These are phyloP conservation scores for Arachis hypogaea DNA, from an alignment of 306 rosid species.

Conservation along the genomic window DNA sequence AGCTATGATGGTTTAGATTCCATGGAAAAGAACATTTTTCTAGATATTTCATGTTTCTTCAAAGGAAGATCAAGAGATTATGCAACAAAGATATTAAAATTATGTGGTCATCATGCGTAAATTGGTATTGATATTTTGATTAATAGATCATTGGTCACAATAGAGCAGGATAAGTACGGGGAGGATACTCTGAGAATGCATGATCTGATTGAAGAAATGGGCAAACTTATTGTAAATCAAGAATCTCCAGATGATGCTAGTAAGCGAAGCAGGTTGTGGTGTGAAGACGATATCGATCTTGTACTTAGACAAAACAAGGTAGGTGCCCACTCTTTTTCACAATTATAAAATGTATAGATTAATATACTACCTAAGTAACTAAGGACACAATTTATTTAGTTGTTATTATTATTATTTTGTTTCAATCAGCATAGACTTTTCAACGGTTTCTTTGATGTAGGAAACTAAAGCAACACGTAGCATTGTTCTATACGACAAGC, in stretches of 20 bases:
- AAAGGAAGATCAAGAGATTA: background rate
- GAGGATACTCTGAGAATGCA: background rate
- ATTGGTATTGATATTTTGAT: background rate
- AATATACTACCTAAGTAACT: too few species aligned
- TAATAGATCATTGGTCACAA: background rate
- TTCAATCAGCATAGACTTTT: too few species aligned
- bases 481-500: background rate
- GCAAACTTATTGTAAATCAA: background rate
- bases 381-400: too few species aligned
- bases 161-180: background rate
- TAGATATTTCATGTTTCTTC: background rate
- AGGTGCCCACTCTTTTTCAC: background rate
- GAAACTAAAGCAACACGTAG: constrained; percentile 25
- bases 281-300: background rate
- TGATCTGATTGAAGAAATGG: constrained; percentile 1
- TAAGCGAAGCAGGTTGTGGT: background rate
- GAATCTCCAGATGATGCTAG: background rate
- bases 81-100: background rate
- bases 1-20: background rate
- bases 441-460: background rate
- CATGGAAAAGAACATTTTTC: background rate
- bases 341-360: background rate
- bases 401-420: too few species aligned
- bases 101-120: background rate
- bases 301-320: constrained; percentile 6